Evolutionary conservation across 495 filamentous ascomycete genomes (phyloP).

Genomic region (Annulohypoxylon moriforme): DNA sequence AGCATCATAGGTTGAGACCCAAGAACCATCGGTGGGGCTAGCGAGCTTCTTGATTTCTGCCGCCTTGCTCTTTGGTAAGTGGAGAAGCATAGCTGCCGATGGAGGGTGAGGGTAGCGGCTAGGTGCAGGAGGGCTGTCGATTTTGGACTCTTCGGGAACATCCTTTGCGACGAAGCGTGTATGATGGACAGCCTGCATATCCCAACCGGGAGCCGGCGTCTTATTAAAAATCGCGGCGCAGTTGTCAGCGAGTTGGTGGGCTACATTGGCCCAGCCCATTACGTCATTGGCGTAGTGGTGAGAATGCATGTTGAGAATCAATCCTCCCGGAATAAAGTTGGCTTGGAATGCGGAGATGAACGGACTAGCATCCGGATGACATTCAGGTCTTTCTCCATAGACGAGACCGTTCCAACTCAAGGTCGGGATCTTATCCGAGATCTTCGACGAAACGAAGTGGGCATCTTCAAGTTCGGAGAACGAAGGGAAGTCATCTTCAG

Average conservation of each 20-base stretch:
- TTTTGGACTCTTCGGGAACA: constrained; percentile 36
- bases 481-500: constrained; percentile 47
- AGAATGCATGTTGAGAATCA: constrained; percentile 57
- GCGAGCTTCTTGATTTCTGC: constrained; percentile 55
- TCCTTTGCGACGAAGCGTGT: constrained; percentile 48
- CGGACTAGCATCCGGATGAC: constrained; percentile 50
- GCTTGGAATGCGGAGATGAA: constrained; percentile 54
- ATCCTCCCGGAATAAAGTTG: constrained; percentile 56
- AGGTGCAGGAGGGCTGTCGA: constrained; percentile 50
- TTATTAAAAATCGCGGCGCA: constrained; percentile 51
- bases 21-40: constrained; percentile 45
- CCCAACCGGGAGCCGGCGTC: constrained; percentile 51
- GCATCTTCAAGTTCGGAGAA: constrained; percentile 48
- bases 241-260: constrained; percentile 58
- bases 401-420: constrained; percentile 54
- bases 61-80: constrained; percentile 57
- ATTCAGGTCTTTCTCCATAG: constrained; percentile 56
- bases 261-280: constrained; percentile 55
- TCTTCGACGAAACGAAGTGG: constrained; percentile 44
- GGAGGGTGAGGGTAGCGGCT: constrained; percentile 48
- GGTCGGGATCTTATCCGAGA: constrained; percentile 47
- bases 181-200: constrained; percentile 48
- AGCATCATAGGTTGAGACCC: constrained; percentile 60
- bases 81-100: constrained; percentile 51
- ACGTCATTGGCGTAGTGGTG: constrained; percentile 60